These are phyloP conservation scores for Neostapfia colusana DNA, from an alignment of 176 grass and related monocot genomes.

Conservation along the genomic window DNA sequence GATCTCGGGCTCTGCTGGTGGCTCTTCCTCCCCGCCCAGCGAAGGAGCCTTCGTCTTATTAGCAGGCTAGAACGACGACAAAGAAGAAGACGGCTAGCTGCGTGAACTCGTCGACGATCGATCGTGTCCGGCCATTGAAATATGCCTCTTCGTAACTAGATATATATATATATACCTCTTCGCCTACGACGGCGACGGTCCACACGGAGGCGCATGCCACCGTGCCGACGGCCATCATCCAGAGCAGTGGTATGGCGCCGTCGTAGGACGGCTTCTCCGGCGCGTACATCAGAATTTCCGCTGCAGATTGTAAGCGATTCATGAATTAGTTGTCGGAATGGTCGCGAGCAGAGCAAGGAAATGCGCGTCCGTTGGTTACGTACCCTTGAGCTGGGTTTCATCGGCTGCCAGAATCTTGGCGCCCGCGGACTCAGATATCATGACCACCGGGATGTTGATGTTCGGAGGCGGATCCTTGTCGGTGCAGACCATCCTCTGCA, in stretches of 20 bases:
- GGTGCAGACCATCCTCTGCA: constrained; percentile 68
- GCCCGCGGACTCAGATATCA: constrained; percentile 55
- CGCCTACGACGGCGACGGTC: constrained; percentile 51
- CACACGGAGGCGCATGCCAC: constrained; percentile 72
- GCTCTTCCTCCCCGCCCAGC: constrained; percentile 39
- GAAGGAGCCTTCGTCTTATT: constrained; percentile 36
- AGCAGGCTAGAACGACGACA: constrained; percentile 24
- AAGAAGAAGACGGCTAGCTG: too few species aligned
- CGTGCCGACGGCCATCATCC: constrained; percentile 82
- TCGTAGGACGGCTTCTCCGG: constrained; percentile 58
- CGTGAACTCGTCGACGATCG: too few species aligned
- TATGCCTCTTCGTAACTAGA: too few species aligned
- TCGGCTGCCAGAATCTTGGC: constrained; percentile 33
- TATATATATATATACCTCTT: constrained; percentile 48
- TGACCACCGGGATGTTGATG: constrained; percentile 67
- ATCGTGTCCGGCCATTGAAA: background rate
- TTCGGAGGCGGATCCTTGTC: constrained; percentile 53
- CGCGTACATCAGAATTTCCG: constrained; percentile 62
- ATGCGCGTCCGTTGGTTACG: background rate
- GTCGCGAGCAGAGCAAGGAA: background rate
- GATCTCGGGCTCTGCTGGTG: constrained; percentile 56
- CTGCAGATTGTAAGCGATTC: constrained; percentile 36
- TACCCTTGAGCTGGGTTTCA: constrained; percentile 36
- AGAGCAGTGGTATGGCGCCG: constrained; percentile 60
- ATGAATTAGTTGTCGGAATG: background rate